Evolutionary conservation across 2,329 filamentous ascomycete species (phyloP).

Genomic region (Talaromyces sp.): DNA sequence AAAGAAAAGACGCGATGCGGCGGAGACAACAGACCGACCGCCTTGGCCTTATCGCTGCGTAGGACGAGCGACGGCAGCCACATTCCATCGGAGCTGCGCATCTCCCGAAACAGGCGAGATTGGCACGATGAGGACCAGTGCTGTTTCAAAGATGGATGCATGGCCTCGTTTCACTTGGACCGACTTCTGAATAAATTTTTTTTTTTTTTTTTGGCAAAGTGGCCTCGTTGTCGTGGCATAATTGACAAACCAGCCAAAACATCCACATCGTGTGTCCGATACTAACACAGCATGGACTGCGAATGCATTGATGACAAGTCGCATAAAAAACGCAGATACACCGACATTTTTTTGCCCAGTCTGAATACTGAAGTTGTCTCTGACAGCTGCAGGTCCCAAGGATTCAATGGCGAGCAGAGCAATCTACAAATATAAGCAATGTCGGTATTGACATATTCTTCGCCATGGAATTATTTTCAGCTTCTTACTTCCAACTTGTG

Average conservation of each 20-base stretch:
- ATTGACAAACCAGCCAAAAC: constrained; percentile 1
- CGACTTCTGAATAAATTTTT: not conserved
- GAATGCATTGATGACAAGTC: not conserved
- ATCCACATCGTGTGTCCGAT: constrained; percentile 1
- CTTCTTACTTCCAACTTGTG: no score
- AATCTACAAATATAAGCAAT: no score
- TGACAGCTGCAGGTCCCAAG: constrained; percentile 7
- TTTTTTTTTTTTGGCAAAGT: not conserved
- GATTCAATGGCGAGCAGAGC: no score
- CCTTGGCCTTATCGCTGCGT: constrained; percentile 7
- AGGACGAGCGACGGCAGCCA: not conserved
- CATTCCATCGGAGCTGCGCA: constrained; percentile 12
- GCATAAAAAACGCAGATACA: not conserved
- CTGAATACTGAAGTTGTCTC: not conserved
- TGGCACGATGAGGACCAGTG: not conserved
- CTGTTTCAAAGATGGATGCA: not conserved
- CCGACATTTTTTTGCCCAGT: not conserved
- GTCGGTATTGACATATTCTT: not conserved
- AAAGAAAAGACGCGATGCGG: constrained; percentile 23
- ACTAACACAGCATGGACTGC: not conserved
- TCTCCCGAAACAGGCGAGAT: not conserved
- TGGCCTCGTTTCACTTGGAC: not conserved
- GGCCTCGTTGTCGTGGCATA: constrained; percentile 7
- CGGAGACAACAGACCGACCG: constrained; percentile 24
- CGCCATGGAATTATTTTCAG: not conserved